Conservation (phyloP, 345 rosid genomes). For the Corchorus olitorius region DNA sequence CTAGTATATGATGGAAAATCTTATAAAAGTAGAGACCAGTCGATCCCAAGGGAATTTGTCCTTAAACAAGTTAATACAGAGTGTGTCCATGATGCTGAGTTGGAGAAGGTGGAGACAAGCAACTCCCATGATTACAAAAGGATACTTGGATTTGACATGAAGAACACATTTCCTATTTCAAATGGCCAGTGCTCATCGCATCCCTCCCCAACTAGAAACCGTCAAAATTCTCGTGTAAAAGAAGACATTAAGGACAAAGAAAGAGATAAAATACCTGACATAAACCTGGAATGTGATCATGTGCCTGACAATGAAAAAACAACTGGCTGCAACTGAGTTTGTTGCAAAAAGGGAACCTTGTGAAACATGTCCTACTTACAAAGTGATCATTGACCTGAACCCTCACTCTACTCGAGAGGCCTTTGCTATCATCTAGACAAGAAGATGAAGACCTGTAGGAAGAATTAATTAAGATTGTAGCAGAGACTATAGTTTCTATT, state of each 20-base stretch:
- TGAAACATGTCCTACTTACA: too few relatives aligned
- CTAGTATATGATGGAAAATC: not conserved
- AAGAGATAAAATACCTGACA: constrained; percentile 5
- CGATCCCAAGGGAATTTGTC: constrained; percentile 8
- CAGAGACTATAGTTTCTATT: too few relatives aligned
- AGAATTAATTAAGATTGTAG: too few relatives aligned
- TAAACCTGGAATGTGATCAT: too few relatives aligned
- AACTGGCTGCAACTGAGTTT: too few relatives aligned
- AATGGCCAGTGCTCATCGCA: constrained; percentile 17
- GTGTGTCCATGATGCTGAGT: constrained; percentile 2
- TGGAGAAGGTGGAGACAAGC: constrained; percentile 8
- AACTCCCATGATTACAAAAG: not conserved
- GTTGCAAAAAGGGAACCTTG: too few relatives aligned
- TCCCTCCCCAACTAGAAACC: not conserved
- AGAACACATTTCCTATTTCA: not conserved
- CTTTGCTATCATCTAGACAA: too few relatives aligned
- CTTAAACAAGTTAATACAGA: constrained; percentile 3
- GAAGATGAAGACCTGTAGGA: too few relatives aligned
- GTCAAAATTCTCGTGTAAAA: constrained; percentile 7
- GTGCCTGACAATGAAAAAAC: too few relatives aligned
- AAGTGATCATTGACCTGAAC: too few relatives aligned
- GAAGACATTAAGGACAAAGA: constrained; percentile 10
- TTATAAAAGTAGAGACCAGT: constrained; percentile 4
- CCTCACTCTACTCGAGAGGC: too few relatives aligned
- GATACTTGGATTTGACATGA: too few relatives aligned